phyloP scores from a whole-genome alignment of 495 filamentous ascomycete genomes.

The Hypoxylon crocopeplum region DNA sequence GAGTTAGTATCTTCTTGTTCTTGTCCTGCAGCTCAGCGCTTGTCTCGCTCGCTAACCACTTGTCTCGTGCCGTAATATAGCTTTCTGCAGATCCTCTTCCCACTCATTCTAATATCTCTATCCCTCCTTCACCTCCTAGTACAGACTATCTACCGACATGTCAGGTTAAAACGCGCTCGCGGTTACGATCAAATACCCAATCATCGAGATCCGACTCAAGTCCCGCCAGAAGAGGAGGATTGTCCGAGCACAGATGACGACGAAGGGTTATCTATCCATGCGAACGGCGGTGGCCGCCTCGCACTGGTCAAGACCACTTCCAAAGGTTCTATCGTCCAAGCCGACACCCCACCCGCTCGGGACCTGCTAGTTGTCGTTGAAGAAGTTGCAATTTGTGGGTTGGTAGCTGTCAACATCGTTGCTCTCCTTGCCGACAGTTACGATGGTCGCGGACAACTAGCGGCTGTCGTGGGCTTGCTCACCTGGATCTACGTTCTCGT shows the following conservation, averaged over 20 bases:
- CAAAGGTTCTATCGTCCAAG: slow-evolving; percentile 70
- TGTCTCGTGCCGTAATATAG: slow-evolving; percentile 53
- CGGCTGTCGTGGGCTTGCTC: slow-evolving; percentile 68
- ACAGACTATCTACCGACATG: slow-evolving; percentile 57
- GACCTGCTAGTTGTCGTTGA: slow-evolving; percentile 73
- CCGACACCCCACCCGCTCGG: slow-evolving; percentile 79
- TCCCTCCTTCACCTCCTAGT: slow-evolving; percentile 72
- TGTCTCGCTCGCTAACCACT: slow-evolving; percentile 29
- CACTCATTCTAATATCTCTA: slow-evolving; percentile 70
- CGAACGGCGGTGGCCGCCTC: slow-evolving; percentile 53
- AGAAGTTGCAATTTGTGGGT: slow-evolving; percentile 71
- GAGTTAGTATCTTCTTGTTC: slow-evolving; percentile 65
- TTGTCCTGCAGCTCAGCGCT: background rate
- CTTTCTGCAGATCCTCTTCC: slow-evolving; percentile 83
- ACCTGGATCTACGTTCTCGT: slow-evolving; percentile 85
- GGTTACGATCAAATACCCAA: slow-evolving; percentile 59
- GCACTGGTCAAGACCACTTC: slow-evolving; percentile 68
- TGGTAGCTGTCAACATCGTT: slow-evolving; percentile 70
- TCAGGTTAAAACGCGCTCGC: slow-evolving; percentile 51
- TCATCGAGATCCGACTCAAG: slow-evolving; percentile 52
- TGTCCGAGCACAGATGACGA: slow-evolving; percentile 67
- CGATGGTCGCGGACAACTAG: slow-evolving; percentile 47
- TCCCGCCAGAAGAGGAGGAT: slow-evolving; percentile 53
- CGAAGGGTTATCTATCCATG: slow-evolving; percentile 59
- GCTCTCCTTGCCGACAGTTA: slow-evolving; percentile 58